Evolutionary conservation across 2,329 filamentous ascomycete genomes (phyloP).

Genomic region (Fusarium sacchari): DNA sequence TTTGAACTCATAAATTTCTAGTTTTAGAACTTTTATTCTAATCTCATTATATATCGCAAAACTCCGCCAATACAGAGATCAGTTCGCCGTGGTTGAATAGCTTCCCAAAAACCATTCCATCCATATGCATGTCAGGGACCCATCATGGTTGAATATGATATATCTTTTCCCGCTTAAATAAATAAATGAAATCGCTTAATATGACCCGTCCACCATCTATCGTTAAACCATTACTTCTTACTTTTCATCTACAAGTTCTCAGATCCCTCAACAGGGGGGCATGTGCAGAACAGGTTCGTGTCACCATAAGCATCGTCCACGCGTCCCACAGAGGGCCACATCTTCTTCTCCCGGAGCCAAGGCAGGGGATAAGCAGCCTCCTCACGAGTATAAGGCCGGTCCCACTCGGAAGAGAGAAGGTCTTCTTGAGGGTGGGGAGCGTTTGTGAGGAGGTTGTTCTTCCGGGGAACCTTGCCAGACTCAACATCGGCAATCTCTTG

Average conservation of each 20-base stretch:
- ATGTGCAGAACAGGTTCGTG: conserved; percentile 94
- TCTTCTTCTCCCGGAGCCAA: conserved; percentile 93
- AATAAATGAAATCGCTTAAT: conserved; percentile 23
- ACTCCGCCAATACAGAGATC: conserved; percentile 28
- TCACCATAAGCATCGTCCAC: conserved; percentile 93
- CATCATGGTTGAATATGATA: conserved; percentile 42
- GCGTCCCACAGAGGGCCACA: conserved; percentile 90
- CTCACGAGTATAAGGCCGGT: conserved; percentile 82
- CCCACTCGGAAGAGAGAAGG: conserved; percentile 76
- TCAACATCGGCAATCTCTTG: conserved; percentile 88
- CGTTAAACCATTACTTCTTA: conserved; percentile 19
- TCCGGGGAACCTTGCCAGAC: conserved; percentile 76
- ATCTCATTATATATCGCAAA: conserved; percentile 19
- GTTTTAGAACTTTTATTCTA: conserved; percentile 22
- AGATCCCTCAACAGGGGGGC: conserved; percentile 80
- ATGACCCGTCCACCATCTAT: conserved; percentile 14
- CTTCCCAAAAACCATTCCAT: conserved; percentile 29
- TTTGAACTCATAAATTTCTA: conserved; percentile 7
- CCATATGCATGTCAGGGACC: conserved; percentile 18
- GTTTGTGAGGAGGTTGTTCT: conserved; percentile 88
- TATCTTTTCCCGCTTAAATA: conserved; percentile 14
- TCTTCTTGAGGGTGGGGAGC: conserved; percentile 88
- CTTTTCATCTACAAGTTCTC: conserved; percentile 34
- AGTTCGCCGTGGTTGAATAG: conserved; percentile 38
- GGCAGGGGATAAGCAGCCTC: conserved; percentile 86